These are phyloP conservation scores for Macadamia integrifolia DNA, from an alignment of 164 flowering plant genomes.

Conservation along the genomic window DNA sequence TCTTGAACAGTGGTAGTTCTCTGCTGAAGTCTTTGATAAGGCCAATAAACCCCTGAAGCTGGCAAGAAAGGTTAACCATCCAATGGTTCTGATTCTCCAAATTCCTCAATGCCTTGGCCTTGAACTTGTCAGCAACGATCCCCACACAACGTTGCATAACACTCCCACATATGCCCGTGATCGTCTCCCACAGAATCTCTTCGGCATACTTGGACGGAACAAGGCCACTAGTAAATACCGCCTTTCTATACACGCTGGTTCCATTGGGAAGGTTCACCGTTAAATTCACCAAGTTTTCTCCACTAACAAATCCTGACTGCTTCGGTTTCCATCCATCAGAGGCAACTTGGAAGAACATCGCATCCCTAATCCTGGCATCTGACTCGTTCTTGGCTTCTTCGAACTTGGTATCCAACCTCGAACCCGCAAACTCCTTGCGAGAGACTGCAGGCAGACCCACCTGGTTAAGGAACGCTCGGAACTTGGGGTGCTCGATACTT, in stretches of 20 bases:
- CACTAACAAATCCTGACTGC: conserved; percentile 24
- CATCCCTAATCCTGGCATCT: conserved; percentile 74
- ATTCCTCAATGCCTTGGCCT: conserved; percentile 67
- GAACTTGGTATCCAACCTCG: conserved; percentile 58
- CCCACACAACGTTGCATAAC: conserved; percentile 65
- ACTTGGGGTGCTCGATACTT: conserved; percentile 86
- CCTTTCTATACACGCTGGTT: conserved; percentile 72
- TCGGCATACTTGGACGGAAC: conserved; percentile 76
- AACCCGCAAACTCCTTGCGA: conserved; percentile 49
- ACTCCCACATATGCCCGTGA: conserved; percentile 54
- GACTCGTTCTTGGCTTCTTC: conserved; percentile 66
- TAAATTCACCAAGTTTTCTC: conserved; percentile 63
- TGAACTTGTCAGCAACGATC: conserved; percentile 74
- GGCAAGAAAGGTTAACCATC: conserved; percentile 90
- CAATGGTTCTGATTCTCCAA: conserved; percentile 79
- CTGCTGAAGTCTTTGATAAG: conserved; percentile 70
- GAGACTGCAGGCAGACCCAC: conserved; percentile 74
- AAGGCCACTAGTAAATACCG: conserved; percentile 57
- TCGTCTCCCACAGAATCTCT: conserved; percentile 76
- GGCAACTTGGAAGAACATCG: conserved; percentile 83
- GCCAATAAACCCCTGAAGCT: conserved; percentile 62
- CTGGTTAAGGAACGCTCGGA: conserved; percentile 68
- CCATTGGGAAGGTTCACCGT: conserved; percentile 91
- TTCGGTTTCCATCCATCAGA: conserved; percentile 78
- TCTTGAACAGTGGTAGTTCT: conserved; percentile 62